Base-by-base conservation (phyloP, 2,329 filamentous ascomycete species). In the Emmonsiellopsis sp. region DNA sequence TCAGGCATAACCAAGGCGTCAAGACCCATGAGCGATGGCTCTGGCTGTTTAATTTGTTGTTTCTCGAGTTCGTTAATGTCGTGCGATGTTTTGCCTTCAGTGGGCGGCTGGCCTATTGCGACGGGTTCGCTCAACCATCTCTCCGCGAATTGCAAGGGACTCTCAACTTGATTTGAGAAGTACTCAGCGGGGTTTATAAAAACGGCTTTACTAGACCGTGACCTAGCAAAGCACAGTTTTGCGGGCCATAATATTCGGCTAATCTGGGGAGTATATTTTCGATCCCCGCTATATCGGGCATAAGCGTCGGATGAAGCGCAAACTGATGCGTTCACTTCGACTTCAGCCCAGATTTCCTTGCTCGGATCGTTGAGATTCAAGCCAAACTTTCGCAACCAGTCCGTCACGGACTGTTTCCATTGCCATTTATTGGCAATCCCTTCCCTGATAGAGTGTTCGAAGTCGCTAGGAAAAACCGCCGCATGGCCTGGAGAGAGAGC, bases 201-300 rank as follows among this genome's bases (percentile, higher is more conserved):
- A 52, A 56, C 45, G 56, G 51, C 9, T 21, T 54, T 49, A 6
- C 52, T 49, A 46, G 62, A 57, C n/a, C 57, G 63, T 42, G 59
- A 59, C 48, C 71, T 66, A 53, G 58, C 62, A 56, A 75, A 75
- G 59, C 70, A 74, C 55, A 71, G 69, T 21, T 64, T 61, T 33
- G 71, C 68, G 17, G 73, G 73, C 73, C 73, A 76, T 49, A 73
- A 61, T 51, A 74, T 68, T 27, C 69, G 68, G 58, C 69, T 72
- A 55, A 71, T 62, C 63, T 54, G 68, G 59, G 61, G 61, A 51
- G 53, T 56, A 54, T 63, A 62, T 46, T 63, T 62, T 54, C 61
- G 42, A 10, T 13, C 63, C 57, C 37, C 64, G 59, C 57, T 59
- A 60, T 42, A 60, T 58, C 33, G 27, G 27, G 33, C 33, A 44